Base-by-base conservation (phyloP, 441 rosid genomes). In the Pelargonium citronellum region DNA sequence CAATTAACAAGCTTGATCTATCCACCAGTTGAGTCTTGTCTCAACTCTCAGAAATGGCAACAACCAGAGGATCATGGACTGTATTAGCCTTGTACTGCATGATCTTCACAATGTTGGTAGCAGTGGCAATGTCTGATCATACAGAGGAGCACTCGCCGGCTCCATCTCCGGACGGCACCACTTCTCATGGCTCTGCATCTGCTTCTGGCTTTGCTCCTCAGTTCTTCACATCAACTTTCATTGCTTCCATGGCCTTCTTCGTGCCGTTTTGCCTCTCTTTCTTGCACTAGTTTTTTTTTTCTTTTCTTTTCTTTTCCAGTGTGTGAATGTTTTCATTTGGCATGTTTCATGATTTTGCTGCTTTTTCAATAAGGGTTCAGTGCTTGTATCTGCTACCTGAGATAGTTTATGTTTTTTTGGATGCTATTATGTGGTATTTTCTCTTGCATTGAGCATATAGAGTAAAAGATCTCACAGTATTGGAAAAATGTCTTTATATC, bases 201-300 rank as follows among this genome's bases (percentile, higher is more conserved):
- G 57, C 57, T 49, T 30, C 37, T 30, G 58, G 7, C 58, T 51
- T 51, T 51, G 58, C 58, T 51, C 58, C 58, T 51, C 58, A 51
- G 17, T 51, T 51, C 17, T 16, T 47, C 53, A 47, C 53, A 2
- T 47, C 53, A 9, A 13, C 53, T 9, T 10, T 47, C 1, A 9
- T 47, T 47, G 53, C 53, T 47, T 47, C 53, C 13, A 10, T 51
- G 16, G 58, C 58, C 16, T 51, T 51, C 58, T 13, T 51, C 17
- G 58, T n/a, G 17, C 58, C 58, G 17, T 51, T 16, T 51, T n/a
- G 15, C 58, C 17, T 51, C 58, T 51, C 0, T n/a, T 51, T 51
- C 58, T 51, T 13, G 1, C 58, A 51, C 15, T 51, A 51, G 7
- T 1, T 51, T 7, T 0, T 15, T 6, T 51, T 5, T 11, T 10